Conservation (phyloP, 2,329 filamentous ascomycete species). For the Penicillium janthinellum region DNA sequence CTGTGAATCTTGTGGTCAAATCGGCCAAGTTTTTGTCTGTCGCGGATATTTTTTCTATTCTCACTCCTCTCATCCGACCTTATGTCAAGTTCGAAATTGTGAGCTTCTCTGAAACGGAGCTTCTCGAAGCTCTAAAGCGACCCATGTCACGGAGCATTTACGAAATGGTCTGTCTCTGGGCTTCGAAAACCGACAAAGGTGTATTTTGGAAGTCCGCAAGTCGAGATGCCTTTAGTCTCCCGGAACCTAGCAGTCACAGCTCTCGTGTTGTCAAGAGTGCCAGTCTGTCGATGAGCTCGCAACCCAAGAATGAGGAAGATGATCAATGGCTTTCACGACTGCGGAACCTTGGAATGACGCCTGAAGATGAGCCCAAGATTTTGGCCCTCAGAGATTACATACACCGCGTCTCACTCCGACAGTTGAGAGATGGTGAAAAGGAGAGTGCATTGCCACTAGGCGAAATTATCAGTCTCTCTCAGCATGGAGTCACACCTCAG, state of each 20-base stretch:
- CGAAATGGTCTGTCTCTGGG: constrained; percentile 86
- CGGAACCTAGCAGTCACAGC: constrained; percentile 58
- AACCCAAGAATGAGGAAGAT: constrained; percentile 84
- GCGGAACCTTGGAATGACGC: constrained; percentile 76
- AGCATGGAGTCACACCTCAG: constrained; percentile 76
- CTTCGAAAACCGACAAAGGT: constrained; percentile 75
- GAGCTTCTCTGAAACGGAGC: constrained; percentile 68
- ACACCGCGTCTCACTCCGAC: constrained; percentile 78
- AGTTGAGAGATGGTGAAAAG: constrained; percentile 54
- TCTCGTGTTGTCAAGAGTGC: constrained; percentile 54
- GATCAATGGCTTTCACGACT: constrained; percentile 88
- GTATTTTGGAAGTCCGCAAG: constrained; percentile 82
- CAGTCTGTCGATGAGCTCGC: constrained; percentile 56
- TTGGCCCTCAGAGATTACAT: constrained; percentile 86
- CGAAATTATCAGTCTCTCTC: constrained; percentile 72
- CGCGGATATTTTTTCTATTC: constrained; percentile 80
- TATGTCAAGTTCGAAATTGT: constrained; percentile 76
- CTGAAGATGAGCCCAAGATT: constrained; percentile 88
- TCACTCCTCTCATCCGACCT: constrained; percentile 76
- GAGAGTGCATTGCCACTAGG: constrained; percentile 56
- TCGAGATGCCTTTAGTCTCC: constrained; percentile 70
- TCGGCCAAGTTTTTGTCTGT: constrained; percentile 73
- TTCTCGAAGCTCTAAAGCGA: constrained; percentile 81
- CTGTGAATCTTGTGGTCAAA: constrained; percentile 78
- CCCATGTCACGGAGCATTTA: constrained; percentile 78